Evolutionary conservation across 2,329 filamentous ascomycete species (phyloP), one percentile per base, ranked within the genome.

Genomic region (Chrysoporthe cubensis): DNA sequence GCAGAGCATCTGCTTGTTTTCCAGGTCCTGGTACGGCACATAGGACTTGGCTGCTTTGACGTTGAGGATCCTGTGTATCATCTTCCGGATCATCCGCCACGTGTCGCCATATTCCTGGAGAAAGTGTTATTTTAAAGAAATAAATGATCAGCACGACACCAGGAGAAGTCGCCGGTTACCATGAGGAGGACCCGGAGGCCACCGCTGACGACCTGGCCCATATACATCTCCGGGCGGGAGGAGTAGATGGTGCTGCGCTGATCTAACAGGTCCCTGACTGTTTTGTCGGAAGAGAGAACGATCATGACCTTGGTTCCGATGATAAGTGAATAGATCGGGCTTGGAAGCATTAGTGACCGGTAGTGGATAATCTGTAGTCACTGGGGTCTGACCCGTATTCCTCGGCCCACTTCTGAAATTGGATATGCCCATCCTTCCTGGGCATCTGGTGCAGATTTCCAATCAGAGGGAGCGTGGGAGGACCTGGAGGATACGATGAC

Each of bases 11-110:
- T 83, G 80, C 71, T 83, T 85, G 74, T 83, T 85, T 73, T 88
- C 85, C 2, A 88, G 77, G 60, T 83, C 80, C 70, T 88, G 85
- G 70, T 87, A 88, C 1, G 83, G 80, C 2, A 87, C 79, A 67
- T 88, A 89, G 9, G 76, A 75, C 64, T 78, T 79, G 3, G 83
- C 79, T 0, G 80, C 78, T 0, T 76, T 80, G 63, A 83, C 74
- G 70, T 85, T 84, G 40, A 87, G 80, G 1, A 84, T 76, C 2
- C 75, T 76, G 71, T 86, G 84, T 3, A 81, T 71, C 71, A 81
- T 74, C 63, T 77, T 79, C 16, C 79, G 76, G 34, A 77, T 71
- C 72, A 75, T 74, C 11, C 77, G 73, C 78, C 76, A 80, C 42
- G 66, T 73, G 3, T 76, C 75, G 8, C 76, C 76, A n/a, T 80